Conservation (phyloP, 2,329 filamentous ascomycete genomes). For the Trichoderma citrinoviride region DNA sequence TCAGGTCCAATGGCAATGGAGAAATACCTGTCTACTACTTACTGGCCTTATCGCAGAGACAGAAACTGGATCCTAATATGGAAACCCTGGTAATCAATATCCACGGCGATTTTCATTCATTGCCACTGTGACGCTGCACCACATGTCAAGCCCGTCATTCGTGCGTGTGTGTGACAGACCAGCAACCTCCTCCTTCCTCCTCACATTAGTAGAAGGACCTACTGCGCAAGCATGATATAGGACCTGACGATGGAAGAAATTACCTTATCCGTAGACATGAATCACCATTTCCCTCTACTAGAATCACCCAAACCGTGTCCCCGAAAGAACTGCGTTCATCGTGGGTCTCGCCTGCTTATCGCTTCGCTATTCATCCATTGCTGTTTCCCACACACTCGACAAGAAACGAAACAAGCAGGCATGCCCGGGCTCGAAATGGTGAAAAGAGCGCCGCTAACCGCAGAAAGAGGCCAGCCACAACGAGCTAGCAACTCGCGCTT, state of each 20-base stretch:
- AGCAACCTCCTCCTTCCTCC: neutral
- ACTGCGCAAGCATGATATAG: too few relatives aligned
- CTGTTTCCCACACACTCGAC: neutral
- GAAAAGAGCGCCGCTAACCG: slow-evolving; percentile 9
- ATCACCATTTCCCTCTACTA: too few relatives aligned
- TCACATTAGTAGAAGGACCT: neutral
- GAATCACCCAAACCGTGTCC: neutral
- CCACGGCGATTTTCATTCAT: neutral
- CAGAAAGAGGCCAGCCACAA: neutral
- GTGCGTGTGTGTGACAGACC: neutral
- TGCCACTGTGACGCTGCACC: neutral
- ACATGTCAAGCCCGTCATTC: neutral
- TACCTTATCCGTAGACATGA: too few relatives aligned
- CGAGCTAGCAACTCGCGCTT: neutral
- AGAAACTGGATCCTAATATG: too few relatives aligned
- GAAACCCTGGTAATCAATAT: too few relatives aligned
- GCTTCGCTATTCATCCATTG: neutral
- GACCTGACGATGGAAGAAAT: too few relatives aligned
- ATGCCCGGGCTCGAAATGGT: slow-evolving; percentile 11
- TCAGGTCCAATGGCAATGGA: too few relatives aligned
- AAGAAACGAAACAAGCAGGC: neutral
- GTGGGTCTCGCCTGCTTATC: neutral
- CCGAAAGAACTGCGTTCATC: neutral
- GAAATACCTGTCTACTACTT: too few relatives aligned
- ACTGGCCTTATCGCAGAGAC: neutral